phyloP scores from a whole-genome alignment of 352 stramenopile genomes.

The Pythium aphanidermatum region DNA sequence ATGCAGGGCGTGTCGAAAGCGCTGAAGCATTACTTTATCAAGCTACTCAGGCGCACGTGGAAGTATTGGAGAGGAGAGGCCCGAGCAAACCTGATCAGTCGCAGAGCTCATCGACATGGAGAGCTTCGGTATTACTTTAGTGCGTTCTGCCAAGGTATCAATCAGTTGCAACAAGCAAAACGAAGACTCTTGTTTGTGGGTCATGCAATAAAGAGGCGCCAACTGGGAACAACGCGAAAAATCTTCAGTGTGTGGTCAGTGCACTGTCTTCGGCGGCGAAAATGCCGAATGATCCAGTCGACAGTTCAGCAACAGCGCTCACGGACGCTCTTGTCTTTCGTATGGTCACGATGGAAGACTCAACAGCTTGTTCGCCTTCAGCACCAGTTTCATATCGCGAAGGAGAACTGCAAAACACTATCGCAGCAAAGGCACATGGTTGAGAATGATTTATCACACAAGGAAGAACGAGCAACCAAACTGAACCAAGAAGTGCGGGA shows the following conservation, averaged over 20 bases:
- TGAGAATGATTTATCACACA: slow-evolving; percentile 36
- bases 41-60: slow-evolving; percentile 55
- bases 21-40: slow-evolving; percentile 71
- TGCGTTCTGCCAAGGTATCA: slow-evolving; percentile 33
- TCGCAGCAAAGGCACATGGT: slow-evolving; percentile 35
- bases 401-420: slow-evolving; percentile 9
- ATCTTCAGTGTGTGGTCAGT: slow-evolving; percentile 20
- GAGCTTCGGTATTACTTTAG: slow-evolving; percentile 45
- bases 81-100: slow-evolving; percentile 32
- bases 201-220: slow-evolving; percentile 9
- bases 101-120: slow-evolving; percentile 27
- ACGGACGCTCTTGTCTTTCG: slow-evolving; percentile 9
- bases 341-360: slow-evolving; percentile 43
- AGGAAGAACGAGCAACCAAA: slow-evolving; percentile 29
- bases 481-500: slow-evolving; percentile 32
- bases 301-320: slow-evolving; percentile 17
- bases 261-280: slow-evolving; percentile 14
- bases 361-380: slow-evolving; percentile 16
- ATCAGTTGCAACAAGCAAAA: slow-evolving; percentile 15
- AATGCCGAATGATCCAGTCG: slow-evolving; percentile 14
- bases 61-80: slow-evolving; percentile 36
- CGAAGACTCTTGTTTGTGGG: slow-evolving; percentile 8
- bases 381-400: slow-evolving; percentile 11
- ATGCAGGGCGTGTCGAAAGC: slow-evolving; percentile 64
- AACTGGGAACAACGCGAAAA: slow-evolving; percentile 17